Conservation (phyloP, 148 eudicot species). For the Camellia sinensis region DNA sequence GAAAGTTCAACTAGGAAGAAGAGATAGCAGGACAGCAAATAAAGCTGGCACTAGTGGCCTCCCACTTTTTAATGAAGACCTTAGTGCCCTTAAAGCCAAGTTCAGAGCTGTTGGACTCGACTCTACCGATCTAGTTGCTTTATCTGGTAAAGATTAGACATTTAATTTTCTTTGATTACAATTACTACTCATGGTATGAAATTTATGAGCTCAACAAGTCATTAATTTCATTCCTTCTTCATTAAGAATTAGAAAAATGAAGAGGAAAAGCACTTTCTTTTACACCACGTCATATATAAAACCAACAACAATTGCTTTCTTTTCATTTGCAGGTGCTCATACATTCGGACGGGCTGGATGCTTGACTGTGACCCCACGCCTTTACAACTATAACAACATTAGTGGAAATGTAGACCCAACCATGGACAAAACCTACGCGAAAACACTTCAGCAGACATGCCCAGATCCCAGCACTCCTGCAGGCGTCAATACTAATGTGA, state of each 20-base stretch:
- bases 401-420: constrained; percentile 37
- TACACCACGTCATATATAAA: too few species aligned
- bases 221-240: too few species aligned
- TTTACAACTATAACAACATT: constrained; percentile 30
- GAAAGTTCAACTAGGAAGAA: constrained; percentile 32
- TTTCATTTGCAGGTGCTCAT: constrained; percentile 36
- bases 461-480: constrained; percentile 10
- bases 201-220: too few species aligned
- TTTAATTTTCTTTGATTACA: background rate
- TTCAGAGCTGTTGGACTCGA: constrained; percentile 21
- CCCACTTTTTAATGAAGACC: constrained; percentile 19
- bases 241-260: too few species aligned
- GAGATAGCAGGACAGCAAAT: constrained; percentile 33
- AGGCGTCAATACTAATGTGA: background rate
- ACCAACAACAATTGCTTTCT: background rate
- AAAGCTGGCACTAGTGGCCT: constrained; percentile 3
- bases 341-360: constrained; percentile 46
- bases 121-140: constrained; percentile 30
- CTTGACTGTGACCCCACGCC: constrained; percentile 26
- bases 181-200: too few species aligned
- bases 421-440: constrained; percentile 22
- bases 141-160: constrained; percentile 25
- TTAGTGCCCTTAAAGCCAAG: constrained; percentile 6
- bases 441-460: constrained; percentile 28
- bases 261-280: too few species aligned